A percentile compares a stretch with the other conserved stretches of the same genome.
These are phyloP conservation scores for Ustanciosporium gigantosporum DNA, from an alignment of 1,284 basidiomycete genomes.

Conservation along the genomic window DNA sequence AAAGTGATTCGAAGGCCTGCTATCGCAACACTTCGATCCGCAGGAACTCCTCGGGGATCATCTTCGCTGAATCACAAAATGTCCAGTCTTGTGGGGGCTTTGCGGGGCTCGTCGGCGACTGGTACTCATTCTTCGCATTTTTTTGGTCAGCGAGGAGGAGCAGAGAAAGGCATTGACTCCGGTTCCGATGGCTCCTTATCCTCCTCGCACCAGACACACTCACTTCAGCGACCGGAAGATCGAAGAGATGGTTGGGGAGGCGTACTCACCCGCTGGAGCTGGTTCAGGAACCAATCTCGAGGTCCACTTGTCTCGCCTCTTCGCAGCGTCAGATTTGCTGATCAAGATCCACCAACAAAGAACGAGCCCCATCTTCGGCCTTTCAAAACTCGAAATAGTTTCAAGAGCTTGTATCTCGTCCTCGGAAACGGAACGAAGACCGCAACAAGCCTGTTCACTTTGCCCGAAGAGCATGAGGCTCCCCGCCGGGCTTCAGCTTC, in stretches of 20 bases:
- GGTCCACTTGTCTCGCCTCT: conserved; percentile 20
- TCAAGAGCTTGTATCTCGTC: not conserved
- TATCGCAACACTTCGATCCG: conserved; percentile 6
- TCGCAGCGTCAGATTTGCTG: not conserved
- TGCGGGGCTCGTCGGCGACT: too few species aligned
- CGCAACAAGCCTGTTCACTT: too few species aligned
- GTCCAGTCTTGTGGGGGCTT: too few species aligned
- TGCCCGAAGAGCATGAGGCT: not conserved
- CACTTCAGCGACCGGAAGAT: not conserved
- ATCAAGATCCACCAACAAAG: not conserved
- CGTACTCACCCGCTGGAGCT: conserved; percentile 13
- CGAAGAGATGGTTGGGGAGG: conserved; percentile 35
- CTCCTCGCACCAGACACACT: not conserved
- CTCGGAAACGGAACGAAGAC: too few species aligned
- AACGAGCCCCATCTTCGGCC: too few species aligned
- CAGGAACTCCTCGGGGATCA: too few species aligned
- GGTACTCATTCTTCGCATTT: too few species aligned
- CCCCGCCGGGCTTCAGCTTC: not conserved
- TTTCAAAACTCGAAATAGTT: not conserved
- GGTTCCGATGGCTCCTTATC: not conserved
- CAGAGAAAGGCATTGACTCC: not conserved
- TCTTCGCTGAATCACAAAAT: too few species aligned
- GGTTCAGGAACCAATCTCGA: conserved; percentile 10
- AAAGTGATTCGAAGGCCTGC: conserved; percentile 8
- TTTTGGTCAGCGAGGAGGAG: conserved; percentile 2